Conservation (phyloP, 768 basidiomycete genomes). For the Naganishia randhawae region DNA sequence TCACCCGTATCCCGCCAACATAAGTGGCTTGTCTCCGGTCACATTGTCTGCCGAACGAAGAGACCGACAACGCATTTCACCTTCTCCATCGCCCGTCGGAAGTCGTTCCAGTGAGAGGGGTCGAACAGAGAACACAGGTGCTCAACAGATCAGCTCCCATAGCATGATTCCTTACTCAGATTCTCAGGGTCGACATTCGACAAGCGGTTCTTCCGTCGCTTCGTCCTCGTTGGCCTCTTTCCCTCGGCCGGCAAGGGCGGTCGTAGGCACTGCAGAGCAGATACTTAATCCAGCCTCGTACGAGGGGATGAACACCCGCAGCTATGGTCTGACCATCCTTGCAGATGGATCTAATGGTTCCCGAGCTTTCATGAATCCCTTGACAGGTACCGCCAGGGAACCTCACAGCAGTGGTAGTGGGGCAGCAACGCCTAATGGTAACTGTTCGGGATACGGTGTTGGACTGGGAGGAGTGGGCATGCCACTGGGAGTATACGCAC, state of each 20-base stretch:
- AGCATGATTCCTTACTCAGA: neutral
- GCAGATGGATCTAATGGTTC: conserved; percentile 18
- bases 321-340: conserved; percentile 16
- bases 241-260: neutral
- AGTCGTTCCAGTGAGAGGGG: neutral
- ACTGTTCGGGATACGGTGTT: neutral
- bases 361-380: conserved; percentile 16
- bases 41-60: neutral
- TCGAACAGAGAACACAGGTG: neutral
- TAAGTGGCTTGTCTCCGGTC: neutral
- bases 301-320: conserved; percentile 21
- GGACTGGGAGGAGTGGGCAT: neutral
- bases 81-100: neutral
- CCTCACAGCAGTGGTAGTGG: conserved; percentile 17
- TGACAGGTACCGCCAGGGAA: conserved; percentile 12
- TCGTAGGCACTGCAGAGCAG: neutral
- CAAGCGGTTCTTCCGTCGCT: conserved; percentile 7
- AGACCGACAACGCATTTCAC: conserved; percentile 13
- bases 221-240: neutral
- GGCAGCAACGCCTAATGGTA: neutral
- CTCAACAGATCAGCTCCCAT: neutral
- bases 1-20: neutral
- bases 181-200: neutral
- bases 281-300: conserved; percentile 9
- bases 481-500: conserved; percentile 5